Base-by-base conservation (phyloP, 139 green algal genomes). In the Zygnema cylindricum region DNA sequence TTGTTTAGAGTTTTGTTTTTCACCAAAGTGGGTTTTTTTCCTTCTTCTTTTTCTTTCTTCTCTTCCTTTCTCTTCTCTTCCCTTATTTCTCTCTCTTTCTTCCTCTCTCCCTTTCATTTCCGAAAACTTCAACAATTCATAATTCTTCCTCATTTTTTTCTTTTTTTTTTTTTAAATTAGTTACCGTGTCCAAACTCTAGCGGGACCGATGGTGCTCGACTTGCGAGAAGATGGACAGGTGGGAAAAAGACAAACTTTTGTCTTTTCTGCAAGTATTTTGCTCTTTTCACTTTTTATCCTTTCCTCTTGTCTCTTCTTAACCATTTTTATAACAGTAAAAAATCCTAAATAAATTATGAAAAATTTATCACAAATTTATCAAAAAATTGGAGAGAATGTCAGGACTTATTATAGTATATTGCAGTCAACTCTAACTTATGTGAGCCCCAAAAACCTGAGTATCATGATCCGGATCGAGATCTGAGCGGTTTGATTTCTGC, bases 141-240 rank as follows among this genome's bases (percentile, higher is more conserved):
- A 25, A 35, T 30, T 30, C 57, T 30, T 35, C 30, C 57, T 73
- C 57, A 35, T 73, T 25, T 35, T 30, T 30, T 25, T 73, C 30
- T 30, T 73, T 25, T 30, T 30, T 30, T 35, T 30, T 73, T 30
- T 30, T 30, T 30, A 73, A 30, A 30, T 25, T 73, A 43, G 71
- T 3, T 41, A 43, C 71, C 3, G 21, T 3, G 36, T 43, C 7
- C 71, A 79, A 16, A 79, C 71, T 16, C 90, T 98, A 1, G 97
- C 97, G 93, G 97, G 97, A 30, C 89, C 98, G 1, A 99, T 99
- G 42, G 93, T 98, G 84, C 97, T 96, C 0, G 90, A 96, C 78
- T 86, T 99, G 55, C 91, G 95, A 75, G 43, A 89, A 22, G 95
- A 98, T 91, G 97, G 97, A 1, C 95, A 90, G 82, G 86, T 91